These are phyloP conservation scores for Neonectria magnoliae DNA, from an alignment of 2,329 filamentous ascomycete species.

Conservation along the genomic window DNA sequence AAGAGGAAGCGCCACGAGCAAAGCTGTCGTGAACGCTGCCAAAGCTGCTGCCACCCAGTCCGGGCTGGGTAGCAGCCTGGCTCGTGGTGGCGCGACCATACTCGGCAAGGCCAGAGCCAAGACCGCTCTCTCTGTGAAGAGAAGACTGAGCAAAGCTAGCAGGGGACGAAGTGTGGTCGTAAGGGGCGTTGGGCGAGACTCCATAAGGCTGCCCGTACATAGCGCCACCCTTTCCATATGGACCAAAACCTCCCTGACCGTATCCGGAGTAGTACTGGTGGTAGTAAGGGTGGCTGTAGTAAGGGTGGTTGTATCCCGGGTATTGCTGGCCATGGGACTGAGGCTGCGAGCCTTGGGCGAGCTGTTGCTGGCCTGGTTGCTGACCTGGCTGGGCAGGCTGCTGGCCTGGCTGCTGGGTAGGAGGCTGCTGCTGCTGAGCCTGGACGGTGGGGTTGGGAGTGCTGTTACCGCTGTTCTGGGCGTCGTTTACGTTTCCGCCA, in stretches of 20 bases:
- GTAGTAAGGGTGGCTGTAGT: slow-evolving; percentile 72
- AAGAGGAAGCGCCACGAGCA: slow-evolving; percentile 61
- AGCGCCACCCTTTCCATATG: slow-evolving; percentile 63
- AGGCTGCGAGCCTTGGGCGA: slow-evolving; percentile 55
- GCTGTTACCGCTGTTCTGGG: slow-evolving; percentile 87
- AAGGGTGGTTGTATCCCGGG: slow-evolving; percentile 65
- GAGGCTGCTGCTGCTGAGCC: slow-evolving; percentile 58
- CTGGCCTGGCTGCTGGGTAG: slow-evolving; percentile 57
- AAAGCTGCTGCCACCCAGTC: slow-evolving; percentile 62
- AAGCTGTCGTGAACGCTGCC: slow-evolving; percentile 66
- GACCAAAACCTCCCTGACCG: slow-evolving; percentile 61
- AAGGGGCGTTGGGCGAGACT: slow-evolving; percentile 65
- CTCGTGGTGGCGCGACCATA: slow-evolving; percentile 62
- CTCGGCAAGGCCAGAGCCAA: slow-evolving; percentile 63
- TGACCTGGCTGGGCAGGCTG: slow-evolving; percentile 53
- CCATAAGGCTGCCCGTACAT: slow-evolving; percentile 68
- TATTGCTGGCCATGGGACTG: slow-evolving; percentile 61
- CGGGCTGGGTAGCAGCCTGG: slow-evolving; percentile 61
- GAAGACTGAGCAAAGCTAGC: slow-evolving; percentile 65
- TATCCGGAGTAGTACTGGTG: slow-evolving; percentile 68
- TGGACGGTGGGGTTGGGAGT: slow-evolving; percentile 83
- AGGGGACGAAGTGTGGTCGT: slow-evolving; percentile 65
- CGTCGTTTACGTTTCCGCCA: slow-evolving; percentile 67
- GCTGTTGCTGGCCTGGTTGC: slow-evolving; percentile 56
- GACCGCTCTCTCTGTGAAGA: slow-evolving; percentile 61